phyloP scores from a whole-genome alignment of 768 basidiomycete genomes.

The Amyloporia xantha region DNA sequence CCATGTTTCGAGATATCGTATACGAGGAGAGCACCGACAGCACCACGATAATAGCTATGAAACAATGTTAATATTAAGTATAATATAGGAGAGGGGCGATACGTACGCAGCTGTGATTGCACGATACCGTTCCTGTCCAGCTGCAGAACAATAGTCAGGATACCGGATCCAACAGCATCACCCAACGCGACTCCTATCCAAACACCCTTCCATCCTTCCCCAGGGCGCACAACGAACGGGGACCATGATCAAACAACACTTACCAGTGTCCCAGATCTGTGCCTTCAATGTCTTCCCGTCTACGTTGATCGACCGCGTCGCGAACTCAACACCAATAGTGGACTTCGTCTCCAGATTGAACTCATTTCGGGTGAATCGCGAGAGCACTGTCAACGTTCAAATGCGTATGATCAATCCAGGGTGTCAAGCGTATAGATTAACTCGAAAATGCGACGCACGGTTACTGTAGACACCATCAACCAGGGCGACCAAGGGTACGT shows the following conservation, averaged over 20 bases:
- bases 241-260: slow-evolving; percentile 22
- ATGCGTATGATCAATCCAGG: neutral
- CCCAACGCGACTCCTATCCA: too few species aligned
- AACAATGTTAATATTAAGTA: slow-evolving; percentile 1
- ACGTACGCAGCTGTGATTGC: slow-evolving; percentile 94
- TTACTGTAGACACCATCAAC: slow-evolving; percentile 39
- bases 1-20: slow-evolving; percentile 94
- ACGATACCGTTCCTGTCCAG: slow-evolving; percentile 95
- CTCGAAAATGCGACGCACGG: slow-evolving; percentile 36
- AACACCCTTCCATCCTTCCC: neutral
- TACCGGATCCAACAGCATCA: too few species aligned
- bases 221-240: neutral
- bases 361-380: slow-evolving; percentile 98
- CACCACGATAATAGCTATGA: slow-evolving; percentile 91
- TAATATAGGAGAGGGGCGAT: slow-evolving; percentile 4
- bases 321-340: slow-evolving; percentile 99
- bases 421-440: neutral
- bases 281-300: slow-evolving; percentile 97
- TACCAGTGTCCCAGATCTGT: slow-evolving; percentile 99
- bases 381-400: slow-evolving; percentile 66
- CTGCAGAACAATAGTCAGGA: slow-evolving; percentile 32
- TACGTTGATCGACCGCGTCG: slow-evolving; percentile 91
- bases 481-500: too few species aligned
- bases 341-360: slow-evolving; percentile 99
- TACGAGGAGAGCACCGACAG: slow-evolving; percentile 86